Percentiles rank a stretch among this genome's conserved stretches.
These are phyloP conservation scores for Penicillium sp. DNA, from an alignment of 2,329 filamentous ascomycete genomes.

Conservation along the genomic window DNA sequence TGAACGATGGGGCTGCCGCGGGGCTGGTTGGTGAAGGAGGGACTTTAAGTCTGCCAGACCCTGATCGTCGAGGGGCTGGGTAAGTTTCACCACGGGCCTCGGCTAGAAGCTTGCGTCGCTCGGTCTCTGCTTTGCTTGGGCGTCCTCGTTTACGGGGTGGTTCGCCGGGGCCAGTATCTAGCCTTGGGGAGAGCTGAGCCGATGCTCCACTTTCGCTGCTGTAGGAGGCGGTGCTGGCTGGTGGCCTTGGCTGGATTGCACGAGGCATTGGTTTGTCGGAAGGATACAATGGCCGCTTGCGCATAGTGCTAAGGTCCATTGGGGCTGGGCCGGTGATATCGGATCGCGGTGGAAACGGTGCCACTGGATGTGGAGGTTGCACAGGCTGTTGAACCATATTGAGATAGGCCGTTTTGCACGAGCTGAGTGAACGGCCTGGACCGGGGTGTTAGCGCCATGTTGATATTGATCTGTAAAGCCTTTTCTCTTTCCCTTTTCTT, in stretches of 20 bases:
- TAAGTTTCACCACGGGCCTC: slow-evolving; percentile 41
- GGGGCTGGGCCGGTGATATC: slow-evolving; percentile 20
- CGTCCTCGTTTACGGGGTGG: slow-evolving; percentile 43
- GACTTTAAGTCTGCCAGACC: slow-evolving; percentile 26
- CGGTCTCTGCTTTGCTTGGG: slow-evolving; percentile 42
- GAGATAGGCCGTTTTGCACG: slow-evolving; percentile 36
- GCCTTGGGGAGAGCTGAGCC: slow-evolving; percentile 34
- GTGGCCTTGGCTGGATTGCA: slow-evolving; percentile 42
- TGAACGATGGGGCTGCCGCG: slow-evolving; percentile 21
- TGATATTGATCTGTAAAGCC: slow-evolving; percentile 2
- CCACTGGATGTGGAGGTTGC: slow-evolving; percentile 16
- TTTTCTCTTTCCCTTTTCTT: not conserved
- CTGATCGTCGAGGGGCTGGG: slow-evolving; percentile 32
- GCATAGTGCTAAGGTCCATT: slow-evolving; percentile 26
- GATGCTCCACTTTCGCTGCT: slow-evolving; percentile 35
- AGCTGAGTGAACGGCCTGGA: slow-evolving; percentile 40
- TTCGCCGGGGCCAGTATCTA: slow-evolving; percentile 31
- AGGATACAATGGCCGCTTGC: slow-evolving; percentile 33
- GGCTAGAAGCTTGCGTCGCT: slow-evolving; percentile 38
- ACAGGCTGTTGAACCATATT: slow-evolving; percentile 34
- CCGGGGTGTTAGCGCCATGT: slow-evolving; percentile 6
- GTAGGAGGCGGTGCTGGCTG: slow-evolving; percentile 32
- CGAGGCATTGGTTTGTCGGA: slow-evolving; percentile 35
- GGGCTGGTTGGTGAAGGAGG: slow-evolving; percentile 33
- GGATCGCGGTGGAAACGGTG: slow-evolving; percentile 22